Conservation (phyloP, 108 stramenopile genomes). For the Fragilariopsis cylindrus region DNA sequence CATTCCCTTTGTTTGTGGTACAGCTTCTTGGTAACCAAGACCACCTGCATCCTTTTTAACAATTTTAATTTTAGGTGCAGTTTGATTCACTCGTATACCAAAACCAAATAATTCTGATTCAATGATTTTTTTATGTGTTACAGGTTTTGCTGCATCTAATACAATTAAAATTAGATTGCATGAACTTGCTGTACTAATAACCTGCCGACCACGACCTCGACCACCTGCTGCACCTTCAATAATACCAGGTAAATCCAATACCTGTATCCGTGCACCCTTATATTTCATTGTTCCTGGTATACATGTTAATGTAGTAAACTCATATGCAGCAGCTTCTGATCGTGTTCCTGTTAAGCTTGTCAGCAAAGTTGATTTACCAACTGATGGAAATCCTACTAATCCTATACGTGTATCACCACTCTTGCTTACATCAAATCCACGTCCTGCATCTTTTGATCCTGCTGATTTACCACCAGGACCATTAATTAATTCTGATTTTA, state of each 20-base stretch:
- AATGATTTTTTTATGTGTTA: constrained; percentile 98
- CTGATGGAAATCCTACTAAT: constrained; percentile 97
- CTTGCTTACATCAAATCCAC: constrained; percentile 97
- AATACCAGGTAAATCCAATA: constrained; percentile 98
- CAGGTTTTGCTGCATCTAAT: constrained; percentile 91
- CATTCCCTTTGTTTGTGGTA: constrained; percentile 69
- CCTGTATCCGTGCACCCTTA: constrained; percentile 98
- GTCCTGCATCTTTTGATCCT: constrained; percentile 91
- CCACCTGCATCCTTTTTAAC: constrained; percentile 94
- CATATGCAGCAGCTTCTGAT: constrained; percentile 94
- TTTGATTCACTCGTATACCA: constrained; percentile 97
- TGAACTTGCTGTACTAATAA: constrained; percentile 93
- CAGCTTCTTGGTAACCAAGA: constrained; percentile 91
- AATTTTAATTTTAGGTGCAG: constrained; percentile 91
- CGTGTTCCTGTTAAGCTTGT: constrained; percentile 94
- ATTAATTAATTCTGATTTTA: constrained; percentile 83
- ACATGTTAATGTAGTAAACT: constrained; percentile 98
- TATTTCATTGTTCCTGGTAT: constrained; percentile 99
- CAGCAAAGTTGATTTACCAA: constrained; percentile 96
- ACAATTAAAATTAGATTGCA: constrained; percentile 97
- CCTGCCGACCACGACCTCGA: constrained; percentile 96
- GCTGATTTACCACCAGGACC: constrained; percentile 84
- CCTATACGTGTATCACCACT: constrained; percentile 97
- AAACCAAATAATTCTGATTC: constrained; percentile 95
- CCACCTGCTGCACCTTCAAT: constrained; percentile 99